Percentiles rank a stretch among this genome's conserved stretches.
Conservation (phyloP, 495 filamentous ascomycete genomes). For the Thermochaetoides thermophila region DNA sequence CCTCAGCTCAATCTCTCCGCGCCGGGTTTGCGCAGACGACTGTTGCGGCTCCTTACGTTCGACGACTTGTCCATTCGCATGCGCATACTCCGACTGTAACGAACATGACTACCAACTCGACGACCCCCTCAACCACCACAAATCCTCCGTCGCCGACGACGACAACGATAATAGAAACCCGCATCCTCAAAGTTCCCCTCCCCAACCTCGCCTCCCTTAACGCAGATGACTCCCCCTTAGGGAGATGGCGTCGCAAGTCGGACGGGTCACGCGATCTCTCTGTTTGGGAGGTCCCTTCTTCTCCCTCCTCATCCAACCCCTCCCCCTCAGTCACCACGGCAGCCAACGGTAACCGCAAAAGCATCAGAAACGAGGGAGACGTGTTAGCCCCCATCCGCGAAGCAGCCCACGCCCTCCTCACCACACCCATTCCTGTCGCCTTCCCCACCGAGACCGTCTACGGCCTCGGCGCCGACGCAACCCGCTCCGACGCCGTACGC, state of each 20-base stretch:
- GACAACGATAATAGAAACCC: slow-evolving; percentile 17
- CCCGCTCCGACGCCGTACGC: slow-evolving; percentile 51
- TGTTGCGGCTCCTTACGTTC: too few species aligned
- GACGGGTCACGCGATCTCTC: slow-evolving; percentile 3
- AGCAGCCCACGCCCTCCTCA: slow-evolving; percentile 47
- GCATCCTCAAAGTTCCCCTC: slow-evolving; percentile 18
- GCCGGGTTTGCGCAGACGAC: too few species aligned
- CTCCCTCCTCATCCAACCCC: background rate
- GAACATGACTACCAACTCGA: too few species aligned
- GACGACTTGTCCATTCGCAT: too few species aligned
- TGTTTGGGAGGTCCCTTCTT: slow-evolving; percentile 10
- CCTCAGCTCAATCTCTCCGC: too few species aligned
- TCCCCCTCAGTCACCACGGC: background rate
- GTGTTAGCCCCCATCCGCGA: slow-evolving; percentile 20
- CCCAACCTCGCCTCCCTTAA: too few species aligned
- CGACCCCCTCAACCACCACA: too few species aligned
- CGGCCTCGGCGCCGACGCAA: slow-evolving; percentile 89
- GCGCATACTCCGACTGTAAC: too few species aligned
- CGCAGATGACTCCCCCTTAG: slow-evolving; percentile 11
- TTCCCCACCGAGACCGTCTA: slow-evolving; percentile 99
- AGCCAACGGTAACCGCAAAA: background rate
- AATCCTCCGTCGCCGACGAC: too few species aligned
- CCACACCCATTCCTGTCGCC: slow-evolving; percentile 61
- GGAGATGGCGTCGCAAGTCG: slow-evolving; percentile 7
- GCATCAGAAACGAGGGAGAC: background rate